A percentile compares a stretch with the other conserved stretches of the same genome.
These are phyloP conservation scores for Galerina sulciceps DNA, from an alignment of 768 basidiomycete genomes.

Conservation along the genomic window DNA sequence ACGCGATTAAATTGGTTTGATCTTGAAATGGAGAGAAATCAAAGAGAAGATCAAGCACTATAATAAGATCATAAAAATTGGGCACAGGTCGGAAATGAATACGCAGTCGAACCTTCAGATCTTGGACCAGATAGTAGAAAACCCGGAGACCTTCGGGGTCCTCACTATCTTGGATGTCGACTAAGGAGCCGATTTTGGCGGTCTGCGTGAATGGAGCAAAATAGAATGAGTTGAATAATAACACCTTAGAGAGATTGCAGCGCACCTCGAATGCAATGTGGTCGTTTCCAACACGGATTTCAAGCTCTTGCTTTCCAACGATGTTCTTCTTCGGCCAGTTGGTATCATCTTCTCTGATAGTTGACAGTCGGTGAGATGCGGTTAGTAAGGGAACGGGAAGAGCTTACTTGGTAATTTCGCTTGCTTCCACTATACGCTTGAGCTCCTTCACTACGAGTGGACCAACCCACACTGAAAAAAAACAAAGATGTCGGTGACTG, in stretches of 20 bases:
- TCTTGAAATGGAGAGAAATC: slow-evolving; percentile 99
- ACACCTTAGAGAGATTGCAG: neutral
- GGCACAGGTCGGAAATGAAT: neutral
- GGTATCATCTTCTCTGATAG: slow-evolving; percentile 89
- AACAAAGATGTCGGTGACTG: slow-evolving; percentile 2
- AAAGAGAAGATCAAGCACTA: slow-evolving; percentile 98
- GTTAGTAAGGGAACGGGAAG: neutral
- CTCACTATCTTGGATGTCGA: slow-evolving; percentile 95
- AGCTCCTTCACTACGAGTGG: slow-evolving; percentile 93
- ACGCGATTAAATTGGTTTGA: slow-evolving; percentile 86
- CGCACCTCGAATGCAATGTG: slow-evolving; percentile 96
- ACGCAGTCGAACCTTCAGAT: slow-evolving; percentile 74
- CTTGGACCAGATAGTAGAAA: slow-evolving; percentile 98
- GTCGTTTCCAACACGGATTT: slow-evolving; percentile 91
- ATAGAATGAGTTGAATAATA: neutral
- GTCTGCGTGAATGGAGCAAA: slow-evolving; percentile 56
- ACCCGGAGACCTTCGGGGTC: slow-evolving; percentile 97
- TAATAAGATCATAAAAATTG: neutral
- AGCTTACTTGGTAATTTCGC: slow-evolving; percentile 91
- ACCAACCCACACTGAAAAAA: slow-evolving; percentile 86
- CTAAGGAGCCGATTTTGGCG: slow-evolving; percentile 95
- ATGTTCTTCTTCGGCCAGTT: slow-evolving; percentile 99
- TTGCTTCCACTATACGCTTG: slow-evolving; percentile 90
- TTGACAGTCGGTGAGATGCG: neutral
- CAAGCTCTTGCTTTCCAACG: slow-evolving; percentile 97